Evolutionary conservation across 805 yeast species (phyloP), one percentile per base, ranked within the genome.

Genomic region (Candida takata): DNA sequence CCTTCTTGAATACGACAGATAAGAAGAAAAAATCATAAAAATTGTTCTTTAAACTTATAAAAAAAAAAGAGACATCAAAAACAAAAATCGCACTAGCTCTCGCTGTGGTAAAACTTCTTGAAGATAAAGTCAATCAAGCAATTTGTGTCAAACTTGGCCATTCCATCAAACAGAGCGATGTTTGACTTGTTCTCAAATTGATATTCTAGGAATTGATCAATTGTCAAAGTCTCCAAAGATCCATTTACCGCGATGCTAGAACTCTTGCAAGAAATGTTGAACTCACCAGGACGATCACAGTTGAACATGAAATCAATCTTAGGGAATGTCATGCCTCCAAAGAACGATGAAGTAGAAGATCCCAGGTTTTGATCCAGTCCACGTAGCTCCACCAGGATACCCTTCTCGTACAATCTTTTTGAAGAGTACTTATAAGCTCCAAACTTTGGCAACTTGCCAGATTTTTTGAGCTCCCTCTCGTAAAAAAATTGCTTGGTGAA

Each of bases 371-470:
- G 48, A 34, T 68, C 62, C 17, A 70, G 62, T 0, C 85, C 86
- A 13, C 69, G 70, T 27, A 82, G 64, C 35, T 75, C 79, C 4
- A 70, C 54, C 15, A 88, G 55, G 1, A 87, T 71, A 1, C 83
- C 80, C 43, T 74, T 80, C 39, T 87, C 96, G 51, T 73, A 65
- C 26, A 90, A 67, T 49, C 78, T 79, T 45, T 81, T 79, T 4
- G 85, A 79, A 0, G 85, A 72, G 61, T 84, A 84, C 54, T 78
- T 78, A 63, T 73, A 82, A 2, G 84, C 75, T 4, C 95, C 95
- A 57, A 79, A 84, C 52, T 72, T 73, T 2, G 90, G 85, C 27
- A 80, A 58, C 32, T 80, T 66, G 24, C 86, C 85, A 14, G 68
- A 58, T 60, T 71, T 76, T 50, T 77, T 77, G 47, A 84, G 61